Evolutionary conservation across 768 basidiomycete species (phyloP).

Genomic region (Sporobolomyces pararoseus): DNA sequence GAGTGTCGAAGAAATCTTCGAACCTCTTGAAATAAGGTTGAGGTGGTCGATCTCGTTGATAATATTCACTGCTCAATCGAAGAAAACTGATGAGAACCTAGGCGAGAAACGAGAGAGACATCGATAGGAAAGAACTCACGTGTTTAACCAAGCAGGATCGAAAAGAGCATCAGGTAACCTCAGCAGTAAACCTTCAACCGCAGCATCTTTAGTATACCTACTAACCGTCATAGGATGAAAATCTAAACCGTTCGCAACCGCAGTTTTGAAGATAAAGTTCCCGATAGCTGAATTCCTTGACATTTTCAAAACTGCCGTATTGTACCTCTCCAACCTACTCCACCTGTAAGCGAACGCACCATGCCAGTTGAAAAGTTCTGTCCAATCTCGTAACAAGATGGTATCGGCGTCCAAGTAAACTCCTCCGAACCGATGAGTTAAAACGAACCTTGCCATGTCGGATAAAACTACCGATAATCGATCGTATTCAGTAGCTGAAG

Average conservation of each 20-base stretch:
- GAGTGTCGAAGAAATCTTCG: conserved; percentile 77
- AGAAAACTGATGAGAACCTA: too few species aligned
- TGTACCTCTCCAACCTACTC: conserved; percentile 87
- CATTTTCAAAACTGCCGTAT: conserved; percentile 91
- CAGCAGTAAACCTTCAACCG: conserved; percentile 74
- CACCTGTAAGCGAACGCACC: conserved; percentile 96
- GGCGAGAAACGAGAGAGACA: not conserved
- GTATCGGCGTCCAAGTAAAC: conserved; percentile 97
- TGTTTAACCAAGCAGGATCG: conserved; percentile 94
- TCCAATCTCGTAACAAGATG: conserved; percentile 93
- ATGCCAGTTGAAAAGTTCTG: conserved; percentile 94
- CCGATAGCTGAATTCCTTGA: conserved; percentile 89
- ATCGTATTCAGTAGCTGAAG: conserved; percentile 84
- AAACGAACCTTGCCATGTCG: conserved; percentile 93
- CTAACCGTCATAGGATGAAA: conserved; percentile 97
- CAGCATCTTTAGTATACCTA: conserved; percentile 81
- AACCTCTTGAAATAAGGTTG: conserved; percentile 78
- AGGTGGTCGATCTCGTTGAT: conserved; percentile 85
- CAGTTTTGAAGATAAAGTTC: conserved; percentile 88
- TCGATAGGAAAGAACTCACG: conserved; percentile 50
- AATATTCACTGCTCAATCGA: conserved; percentile 69
- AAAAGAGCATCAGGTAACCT: conserved; percentile 92
- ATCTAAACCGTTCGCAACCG: conserved; percentile 85
- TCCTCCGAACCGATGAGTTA: conserved; percentile 95
- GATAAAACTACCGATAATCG: conserved; percentile 86